A percentile compares a stretch with the other conserved stretches of the same genome.
These are phyloP conservation scores for Closterium sp. DNA, from an alignment of 139 green algal species.

Conservation along the genomic window DNA sequence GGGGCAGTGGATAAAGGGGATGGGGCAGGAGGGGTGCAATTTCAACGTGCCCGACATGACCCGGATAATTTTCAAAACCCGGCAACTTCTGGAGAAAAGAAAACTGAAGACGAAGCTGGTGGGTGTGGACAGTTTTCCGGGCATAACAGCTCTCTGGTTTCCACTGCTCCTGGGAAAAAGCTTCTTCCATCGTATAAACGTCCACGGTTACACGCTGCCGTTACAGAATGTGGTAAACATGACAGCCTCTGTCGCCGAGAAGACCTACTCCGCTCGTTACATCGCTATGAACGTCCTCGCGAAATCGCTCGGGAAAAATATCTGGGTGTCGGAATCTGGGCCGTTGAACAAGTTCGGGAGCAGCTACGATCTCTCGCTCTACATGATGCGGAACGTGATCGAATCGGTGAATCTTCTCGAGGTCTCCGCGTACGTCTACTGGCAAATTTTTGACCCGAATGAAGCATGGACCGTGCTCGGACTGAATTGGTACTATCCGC, in stretches of 20 bases:
- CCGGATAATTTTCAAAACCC: conserved; percentile 28
- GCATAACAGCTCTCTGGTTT: neutral
- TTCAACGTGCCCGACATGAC: conserved; percentile 31
- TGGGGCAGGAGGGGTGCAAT: conserved; percentile 55
- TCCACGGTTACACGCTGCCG: neutral
- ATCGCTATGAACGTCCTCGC: conserved; percentile 18
- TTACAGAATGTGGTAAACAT: neutral
- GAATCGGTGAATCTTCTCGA: conserved; percentile 37
- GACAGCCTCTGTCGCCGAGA: neutral
- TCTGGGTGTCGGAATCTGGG: conserved; percentile 53
- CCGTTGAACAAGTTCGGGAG: conserved; percentile 6
- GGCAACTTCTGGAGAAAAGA: neutral
- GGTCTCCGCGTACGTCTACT: conserved; percentile 46
- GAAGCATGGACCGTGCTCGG: neutral
- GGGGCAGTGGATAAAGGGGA: conserved; percentile 35
- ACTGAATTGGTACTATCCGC: neutral
- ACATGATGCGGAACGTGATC: conserved; percentile 24
- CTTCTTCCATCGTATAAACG: neutral
- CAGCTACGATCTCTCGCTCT: conserved; percentile 21
- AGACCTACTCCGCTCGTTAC: neutral
- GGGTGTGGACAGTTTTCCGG: neutral
- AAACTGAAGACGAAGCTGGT: neutral
- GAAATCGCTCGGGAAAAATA: conserved; percentile 11
- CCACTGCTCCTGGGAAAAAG: neutral
- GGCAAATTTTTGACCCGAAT: conserved; percentile 22